phyloP scores from a whole-genome alignment of 1,284 basidiomycete genomes.

The Sanghuangporus sanghuang region DNA sequence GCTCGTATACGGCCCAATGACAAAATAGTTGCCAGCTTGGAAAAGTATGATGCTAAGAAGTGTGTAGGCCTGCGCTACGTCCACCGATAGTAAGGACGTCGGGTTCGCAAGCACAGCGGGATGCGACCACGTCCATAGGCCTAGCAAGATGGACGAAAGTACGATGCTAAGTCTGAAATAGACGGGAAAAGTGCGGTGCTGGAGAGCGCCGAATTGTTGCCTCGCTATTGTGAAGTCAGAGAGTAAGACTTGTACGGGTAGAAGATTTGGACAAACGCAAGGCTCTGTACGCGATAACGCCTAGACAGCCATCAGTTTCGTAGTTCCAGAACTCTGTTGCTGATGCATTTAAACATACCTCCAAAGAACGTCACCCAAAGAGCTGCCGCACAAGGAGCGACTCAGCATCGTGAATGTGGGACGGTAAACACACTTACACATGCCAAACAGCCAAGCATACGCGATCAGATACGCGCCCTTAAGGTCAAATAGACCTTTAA shows the following conservation, averaged over 20 bases:
- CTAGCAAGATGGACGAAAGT: constrained; percentile 51
- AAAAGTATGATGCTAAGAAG: constrained; percentile 45
- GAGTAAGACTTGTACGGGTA: not conserved
- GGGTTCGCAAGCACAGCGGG: constrained; percentile 51
- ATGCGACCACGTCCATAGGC: constrained; percentile 61
- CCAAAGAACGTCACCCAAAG: constrained; percentile 67
- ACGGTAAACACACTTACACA: constrained; percentile 45
- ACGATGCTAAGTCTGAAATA: constrained; percentile 65
- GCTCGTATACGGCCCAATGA: constrained; percentile 64
- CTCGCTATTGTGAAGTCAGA: constrained; percentile 38
- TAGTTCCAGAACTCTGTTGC: constrained; percentile 2
- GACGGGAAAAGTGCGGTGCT: constrained; percentile 69
- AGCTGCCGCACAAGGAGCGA: constrained; percentile 31
- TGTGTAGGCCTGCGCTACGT: constrained; percentile 69
- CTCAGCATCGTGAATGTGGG: not conserved
- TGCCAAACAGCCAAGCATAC: constrained; percentile 61
- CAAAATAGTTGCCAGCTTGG: constrained; percentile 53
- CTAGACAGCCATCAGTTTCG: constrained; percentile 26
- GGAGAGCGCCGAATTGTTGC: constrained; percentile 72
- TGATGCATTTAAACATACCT: constrained; percentile 30
- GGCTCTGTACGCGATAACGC: constrained; percentile 52
- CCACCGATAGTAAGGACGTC: constrained; percentile 44
- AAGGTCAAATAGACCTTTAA: constrained; percentile 38
- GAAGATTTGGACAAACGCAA: constrained; percentile 39
- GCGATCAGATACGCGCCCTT: constrained; percentile 49